Evolutionary conservation across 1,284 basidiomycete species (phyloP).

Genomic region (Heimioporus retisporus): DNA sequence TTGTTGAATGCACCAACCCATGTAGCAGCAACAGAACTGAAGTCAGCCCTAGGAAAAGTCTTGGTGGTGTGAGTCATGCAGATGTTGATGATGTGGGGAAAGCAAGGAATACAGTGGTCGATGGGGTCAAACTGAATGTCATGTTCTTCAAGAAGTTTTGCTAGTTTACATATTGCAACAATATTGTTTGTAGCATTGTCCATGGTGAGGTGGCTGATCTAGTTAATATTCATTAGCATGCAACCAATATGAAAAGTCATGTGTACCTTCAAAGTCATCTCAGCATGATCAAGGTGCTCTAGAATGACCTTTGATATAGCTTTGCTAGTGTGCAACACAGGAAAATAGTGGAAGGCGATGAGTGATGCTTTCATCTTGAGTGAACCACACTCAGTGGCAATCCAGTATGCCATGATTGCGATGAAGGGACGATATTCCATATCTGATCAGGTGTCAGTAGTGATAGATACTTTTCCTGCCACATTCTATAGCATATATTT

Average conservation of each 20-base stretch:
- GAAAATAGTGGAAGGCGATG: not conserved
- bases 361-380: not conserved
- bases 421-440: not conserved
- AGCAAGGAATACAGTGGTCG: too few relatives aligned
- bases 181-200: slow-evolving; percentile 11
- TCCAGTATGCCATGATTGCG: slow-evolving; percentile 7
- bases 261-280: not conserved
- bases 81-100: too few relatives aligned
- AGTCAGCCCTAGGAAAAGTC: too few relatives aligned
- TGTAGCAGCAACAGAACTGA: too few relatives aligned
- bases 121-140: too few relatives aligned
- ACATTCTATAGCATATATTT: not conserved
- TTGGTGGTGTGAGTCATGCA: too few relatives aligned
- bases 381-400: not conserved
- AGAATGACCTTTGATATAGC: not conserved
- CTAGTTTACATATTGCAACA: too few relatives aligned
- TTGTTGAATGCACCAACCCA: too few relatives aligned
- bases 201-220: slow-evolving; percentile 9
- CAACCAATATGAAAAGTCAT: not conserved
- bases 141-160: too few relatives aligned
- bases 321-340: not conserved
- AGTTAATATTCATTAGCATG: not conserved
- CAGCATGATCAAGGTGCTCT: not conserved
- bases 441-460: slow-evolving; percentile 12
- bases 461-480: slow-evolving; percentile 3